A percentile compares a stretch with the other conserved stretches of the same genome.
Conservation (phyloP, 495 filamentous ascomycete species). For the Astrothelium subdiscretum region DNA sequence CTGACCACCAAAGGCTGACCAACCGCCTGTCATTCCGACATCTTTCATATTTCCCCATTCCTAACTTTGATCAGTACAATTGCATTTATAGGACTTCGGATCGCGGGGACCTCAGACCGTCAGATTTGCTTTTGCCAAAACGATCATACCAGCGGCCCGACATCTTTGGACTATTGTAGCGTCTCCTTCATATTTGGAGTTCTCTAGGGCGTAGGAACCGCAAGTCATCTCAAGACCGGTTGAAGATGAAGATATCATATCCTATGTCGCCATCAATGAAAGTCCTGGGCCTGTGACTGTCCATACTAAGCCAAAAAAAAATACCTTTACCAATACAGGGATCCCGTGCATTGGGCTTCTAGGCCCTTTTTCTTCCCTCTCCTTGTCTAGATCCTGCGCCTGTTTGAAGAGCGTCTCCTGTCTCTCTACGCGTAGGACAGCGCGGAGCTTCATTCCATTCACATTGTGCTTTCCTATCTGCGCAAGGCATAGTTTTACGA, state of each 20-base stretch:
- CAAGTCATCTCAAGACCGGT: conserved; percentile 4
- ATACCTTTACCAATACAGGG: conserved; percentile 29
- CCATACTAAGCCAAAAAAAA: not conserved
- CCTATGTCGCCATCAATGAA: not conserved
- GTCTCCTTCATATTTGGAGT: not conserved
- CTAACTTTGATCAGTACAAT: not conserved
- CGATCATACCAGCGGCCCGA: conserved; percentile 21
- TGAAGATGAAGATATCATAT: conserved; percentile 30
- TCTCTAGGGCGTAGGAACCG: not conserved
- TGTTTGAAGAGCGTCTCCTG: conserved; percentile 21
- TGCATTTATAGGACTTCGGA: not conserved
- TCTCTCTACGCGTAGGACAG: conserved; percentile 29
- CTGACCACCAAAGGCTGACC: conserved; percentile 24
- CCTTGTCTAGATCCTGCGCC: conserved; percentile 28
- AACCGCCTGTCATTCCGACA: conserved; percentile 15
- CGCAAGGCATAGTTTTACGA: conserved; percentile 38
- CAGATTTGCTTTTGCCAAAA: conserved; percentile 26
- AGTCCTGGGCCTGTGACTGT: not conserved
- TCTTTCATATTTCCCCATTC: conserved; percentile 16
- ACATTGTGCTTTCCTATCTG: conserved; percentile 40
- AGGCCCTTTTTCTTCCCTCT: conserved; percentile 22
- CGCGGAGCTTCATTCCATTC: conserved; percentile 20
- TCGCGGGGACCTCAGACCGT: conserved; percentile 20
- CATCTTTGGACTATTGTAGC: conserved; percentile 25
- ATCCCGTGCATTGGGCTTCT: conserved; percentile 33